Conservation (phyloP, 2,329 filamentous ascomycete genomes). For the Trichoderma oligosporum region DNA sequence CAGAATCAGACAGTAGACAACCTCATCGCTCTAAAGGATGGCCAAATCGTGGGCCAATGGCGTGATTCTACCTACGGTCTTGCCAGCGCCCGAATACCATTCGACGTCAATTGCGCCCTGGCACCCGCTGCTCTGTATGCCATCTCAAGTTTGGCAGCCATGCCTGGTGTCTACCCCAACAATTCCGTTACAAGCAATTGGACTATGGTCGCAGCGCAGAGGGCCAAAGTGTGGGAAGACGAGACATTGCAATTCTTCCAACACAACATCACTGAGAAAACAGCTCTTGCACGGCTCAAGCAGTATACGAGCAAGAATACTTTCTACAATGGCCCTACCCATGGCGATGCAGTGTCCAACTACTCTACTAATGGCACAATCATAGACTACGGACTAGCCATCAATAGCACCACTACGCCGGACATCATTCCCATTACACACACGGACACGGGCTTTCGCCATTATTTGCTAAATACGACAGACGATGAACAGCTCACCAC, state of each 20-base stretch:
- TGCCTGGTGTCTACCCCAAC: slow-evolving; percentile 47
- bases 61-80: slow-evolving; percentile 58
- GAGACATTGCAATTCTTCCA: slow-evolving; percentile 56
- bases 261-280: slow-evolving; percentile 36
- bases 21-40: slow-evolving; percentile 54
- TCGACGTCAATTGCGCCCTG: slow-evolving; percentile 61
- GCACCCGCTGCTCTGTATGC: slow-evolving; percentile 58
- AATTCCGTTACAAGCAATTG: slow-evolving; percentile 39
- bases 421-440: slow-evolving; percentile 56
- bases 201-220: slow-evolving; percentile 42
- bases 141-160: slow-evolving; percentile 48
- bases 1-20: slow-evolving; percentile 49
- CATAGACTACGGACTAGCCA: slow-evolving; percentile 53
- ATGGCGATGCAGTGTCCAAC: slow-evolving; percentile 37
- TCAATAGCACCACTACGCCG: slow-evolving; percentile 50
- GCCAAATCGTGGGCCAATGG: slow-evolving; percentile 58
- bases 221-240: slow-evolving; percentile 61
- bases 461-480: slow-evolving; percentile 59
- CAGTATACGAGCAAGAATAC: slow-evolving; percentile 42
- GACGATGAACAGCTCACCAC: slow-evolving; percentile 52
- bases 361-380: slow-evolving; percentile 37
- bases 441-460: slow-evolving; percentile 61
- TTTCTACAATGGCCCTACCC: slow-evolving; percentile 43
- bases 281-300: slow-evolving; percentile 46
- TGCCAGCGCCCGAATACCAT: slow-evolving; percentile 60